Base-by-base conservation (phyloP, 2,329 filamentous ascomycete genomes). In the Cladophialophora yegresii region DNA sequence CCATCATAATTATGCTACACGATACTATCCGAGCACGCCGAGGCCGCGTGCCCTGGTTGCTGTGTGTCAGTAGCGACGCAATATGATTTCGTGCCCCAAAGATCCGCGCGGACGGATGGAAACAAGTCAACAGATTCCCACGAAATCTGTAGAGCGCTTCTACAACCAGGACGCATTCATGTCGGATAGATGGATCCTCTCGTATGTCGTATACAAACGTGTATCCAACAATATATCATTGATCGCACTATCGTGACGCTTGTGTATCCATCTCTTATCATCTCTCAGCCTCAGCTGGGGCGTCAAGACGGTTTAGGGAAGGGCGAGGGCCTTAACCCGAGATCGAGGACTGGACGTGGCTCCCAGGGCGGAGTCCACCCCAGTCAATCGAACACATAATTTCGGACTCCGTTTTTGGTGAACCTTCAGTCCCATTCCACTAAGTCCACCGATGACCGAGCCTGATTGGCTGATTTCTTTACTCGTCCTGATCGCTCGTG, bases 351-450 rank as follows among this genome's bases (percentile, higher is more conserved):
- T 49, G 30, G 26, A 54, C 55, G 13, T 62, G 60, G 51, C 60
- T 53, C 49, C 43, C 51, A 13, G 33, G 49, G 65, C 65, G 67
- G 67, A 69, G 62, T 65, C 62, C 59, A 62, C 40, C 59, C 54
- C 58, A 28, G 62, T 64, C 54, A 50, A 55, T 64, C 54, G 40
- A 63, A 36, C 47, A 60, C 32, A 59, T 63, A 67, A 65, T 65
- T 67, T 69, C 67, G 67, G 67, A 67, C 53, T 67, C 67, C 67
- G 67, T 57, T 58, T 53, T 61, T 64, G 57, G 57, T 59, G 54
- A 51, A 43, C 40, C 55, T 47, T 50, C 40, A 32, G 16, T 53
- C 26, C 36, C 51, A n/a, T 22, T 43, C 51, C 36, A 50, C 32
- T 50, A 40, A 62, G 45, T 26, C 40, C 40, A 55, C 51, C 59